A percentile compares a stretch with the other conserved stretches of the same genome.
phyloP scores from a whole-genome alignment of 2,329 filamentous ascomycete species.

The Fusarium sp. region DNA sequence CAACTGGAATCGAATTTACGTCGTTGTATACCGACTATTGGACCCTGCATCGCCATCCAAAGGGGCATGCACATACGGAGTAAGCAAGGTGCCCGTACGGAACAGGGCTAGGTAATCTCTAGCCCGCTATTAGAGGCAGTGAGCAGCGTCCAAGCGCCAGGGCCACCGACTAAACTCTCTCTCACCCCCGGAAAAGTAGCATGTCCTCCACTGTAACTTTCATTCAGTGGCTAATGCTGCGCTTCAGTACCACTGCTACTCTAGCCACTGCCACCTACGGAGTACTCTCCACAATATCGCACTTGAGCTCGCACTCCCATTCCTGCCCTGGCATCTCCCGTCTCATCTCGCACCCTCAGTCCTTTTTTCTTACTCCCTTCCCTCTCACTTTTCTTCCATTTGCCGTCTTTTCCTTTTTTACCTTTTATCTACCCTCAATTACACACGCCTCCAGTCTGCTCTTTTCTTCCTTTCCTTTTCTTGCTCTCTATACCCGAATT shows the following conservation, averaged over 20 bases:
- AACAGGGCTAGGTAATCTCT: constrained; percentile 36
- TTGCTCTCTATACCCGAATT: constrained; percentile 18
- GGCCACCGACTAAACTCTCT: constrained; percentile 5
- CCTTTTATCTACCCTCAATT: constrained; percentile 8
- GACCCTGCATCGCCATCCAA: constrained; percentile 26
- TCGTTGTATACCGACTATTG: constrained; percentile 13
- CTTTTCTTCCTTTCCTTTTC: constrained; percentile 23
- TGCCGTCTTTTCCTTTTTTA: constrained; percentile 30
- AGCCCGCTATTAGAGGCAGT: constrained; percentile 37
- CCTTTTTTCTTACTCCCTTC: constrained; percentile 31
- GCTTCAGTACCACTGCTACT: constrained; percentile 6
- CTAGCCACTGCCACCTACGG: constrained; percentile 22
- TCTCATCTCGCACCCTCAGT: constrained; percentile 28
- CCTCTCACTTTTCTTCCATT: constrained; percentile 17
- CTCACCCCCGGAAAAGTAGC: constrained; percentile 13
- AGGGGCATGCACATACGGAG: constrained; percentile 29
- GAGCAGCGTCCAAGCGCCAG: constrained; percentile 40
- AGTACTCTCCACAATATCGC: constrained; percentile 28
- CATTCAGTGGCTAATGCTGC: constrained; percentile 33
- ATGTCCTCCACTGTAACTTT: constrained; percentile 7
- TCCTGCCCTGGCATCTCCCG: constrained; percentile 27
- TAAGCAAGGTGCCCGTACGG: constrained; percentile 29
- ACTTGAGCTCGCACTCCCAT: constrained; percentile 37
- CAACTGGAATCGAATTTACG: constrained; percentile 33
- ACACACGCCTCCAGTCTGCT: constrained; percentile 12